These are phyloP conservation scores for Brasilioporus rufonigricans DNA, from an alignment of 768 basidiomycete genomes.

Conservation along the genomic window DNA sequence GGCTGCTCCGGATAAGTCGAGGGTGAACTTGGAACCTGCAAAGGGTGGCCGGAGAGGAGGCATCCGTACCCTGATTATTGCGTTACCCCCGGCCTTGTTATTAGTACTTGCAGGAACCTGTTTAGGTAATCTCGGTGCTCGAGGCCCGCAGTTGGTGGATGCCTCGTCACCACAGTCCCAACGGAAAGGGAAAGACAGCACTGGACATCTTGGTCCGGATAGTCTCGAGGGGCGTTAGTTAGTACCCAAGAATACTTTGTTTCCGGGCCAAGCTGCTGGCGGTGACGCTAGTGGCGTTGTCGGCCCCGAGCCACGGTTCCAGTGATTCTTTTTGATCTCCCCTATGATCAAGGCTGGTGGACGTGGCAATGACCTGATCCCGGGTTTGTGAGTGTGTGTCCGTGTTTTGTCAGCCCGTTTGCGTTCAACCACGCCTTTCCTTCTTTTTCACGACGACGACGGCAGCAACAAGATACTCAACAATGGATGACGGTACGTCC, in stretches of 20 bases:
- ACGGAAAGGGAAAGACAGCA: not conserved
- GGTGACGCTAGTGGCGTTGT: no score
- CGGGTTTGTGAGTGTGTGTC: conserved; percentile 12
- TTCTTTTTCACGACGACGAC: conserved; percentile 14
- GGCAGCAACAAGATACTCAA: conserved; percentile 33
- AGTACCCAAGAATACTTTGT: no score
- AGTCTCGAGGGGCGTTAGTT: no score
- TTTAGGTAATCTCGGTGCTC: conserved; percentile 4
- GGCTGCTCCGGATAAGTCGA: conserved; percentile 30
- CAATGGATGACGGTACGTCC: conserved; percentile 76
- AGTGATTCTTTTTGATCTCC: no score
- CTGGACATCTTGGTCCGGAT: no score
- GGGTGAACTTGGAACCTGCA: conserved; percentile 13
- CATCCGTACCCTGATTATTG: conserved; percentile 7
- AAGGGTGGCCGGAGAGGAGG: conserved; percentile 18
- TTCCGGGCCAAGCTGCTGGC: no score
- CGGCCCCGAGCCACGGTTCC: no score
- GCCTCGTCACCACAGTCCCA: not conserved
- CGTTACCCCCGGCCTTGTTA: not conserved
- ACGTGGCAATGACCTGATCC: no score
- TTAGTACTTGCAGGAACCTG: not conserved
- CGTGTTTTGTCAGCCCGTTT: conserved; percentile 13
- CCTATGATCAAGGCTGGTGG: no score
- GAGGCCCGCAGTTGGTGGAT: not conserved
- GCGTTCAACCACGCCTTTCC: not conserved